phyloP scores from a whole-genome alignment of 108 stramenopile species.

The Skeletonema potamos region DNA sequence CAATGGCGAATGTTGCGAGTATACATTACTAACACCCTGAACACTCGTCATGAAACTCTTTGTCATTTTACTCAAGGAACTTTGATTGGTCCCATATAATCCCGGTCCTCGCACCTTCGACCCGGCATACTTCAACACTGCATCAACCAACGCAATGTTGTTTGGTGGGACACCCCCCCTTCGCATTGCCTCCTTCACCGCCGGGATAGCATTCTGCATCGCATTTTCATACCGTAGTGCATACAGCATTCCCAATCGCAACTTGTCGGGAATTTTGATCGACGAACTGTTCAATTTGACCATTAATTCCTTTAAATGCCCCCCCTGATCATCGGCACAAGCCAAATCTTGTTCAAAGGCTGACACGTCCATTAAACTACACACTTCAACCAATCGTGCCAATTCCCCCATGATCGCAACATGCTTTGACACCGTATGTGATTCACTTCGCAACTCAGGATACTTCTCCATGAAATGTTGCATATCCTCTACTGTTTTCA shows the following conservation, averaged over 20 bases:
- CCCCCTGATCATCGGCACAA: conserved; percentile 89
- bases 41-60: conserved; percentile 94
- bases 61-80: conserved; percentile 86
- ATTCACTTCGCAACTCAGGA: conserved; percentile 88
- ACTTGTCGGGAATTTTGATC: conserved; percentile 93
- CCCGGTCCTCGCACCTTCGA: conserved; percentile 81
- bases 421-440: conserved; percentile 93
- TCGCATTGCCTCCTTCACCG: conserved; percentile 83
- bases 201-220: conserved; percentile 64
- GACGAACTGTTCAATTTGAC: conserved; percentile 74
- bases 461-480: conserved; percentile 97
- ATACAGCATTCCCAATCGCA: conserved; percentile 95
- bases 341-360: conserved; percentile 99
- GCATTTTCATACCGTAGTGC: conserved; percentile 94
- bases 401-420: conserved; percentile 98
- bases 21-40: conserved; percentile 96
- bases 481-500: conserved; percentile 97
- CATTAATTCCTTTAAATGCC: conserved; percentile 90
- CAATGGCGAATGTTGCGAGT: conserved; percentile 96
- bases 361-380: conserved; percentile 95
- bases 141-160: conserved; percentile 90
- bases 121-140: conserved; percentile 87
- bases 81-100: conserved; percentile 82
- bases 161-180: conserved; percentile 90
- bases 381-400: conserved; percentile 90